Evolutionary conservation across 495 filamentous ascomycete species (phyloP).

Genomic region (Penicillium robsamsonii): DNA sequence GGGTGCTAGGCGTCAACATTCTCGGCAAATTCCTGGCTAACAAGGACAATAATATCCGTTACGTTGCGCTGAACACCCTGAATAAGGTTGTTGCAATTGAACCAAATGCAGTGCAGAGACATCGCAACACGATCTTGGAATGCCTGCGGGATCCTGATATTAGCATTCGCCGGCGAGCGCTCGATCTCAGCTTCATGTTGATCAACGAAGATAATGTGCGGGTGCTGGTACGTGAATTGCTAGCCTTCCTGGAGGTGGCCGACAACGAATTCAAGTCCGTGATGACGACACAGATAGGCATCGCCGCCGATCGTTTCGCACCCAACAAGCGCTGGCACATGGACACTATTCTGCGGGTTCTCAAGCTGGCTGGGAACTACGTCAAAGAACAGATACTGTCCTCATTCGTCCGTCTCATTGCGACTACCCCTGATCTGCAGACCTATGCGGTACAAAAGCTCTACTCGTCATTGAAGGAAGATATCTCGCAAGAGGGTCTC

Average conservation of each 20-base stretch:
- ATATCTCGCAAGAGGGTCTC: constrained; percentile 94
- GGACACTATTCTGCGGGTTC: constrained; percentile 93
- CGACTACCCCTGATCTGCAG: constrained; percentile 90
- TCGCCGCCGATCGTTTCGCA: constrained; percentile 92
- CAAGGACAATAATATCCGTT: constrained; percentile 98
- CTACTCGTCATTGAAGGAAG: constrained; percentile 83
- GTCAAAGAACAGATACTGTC: constrained; percentile 98
- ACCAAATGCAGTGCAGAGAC: constrained; percentile 94
- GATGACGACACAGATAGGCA: constrained; percentile 95
- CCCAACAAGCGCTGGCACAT: constrained; percentile 98
- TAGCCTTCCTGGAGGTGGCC: constrained; percentile 93
- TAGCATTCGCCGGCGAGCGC: constrained; percentile 88
- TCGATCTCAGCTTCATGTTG: constrained; percentile 95
- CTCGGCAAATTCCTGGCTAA: constrained; percentile 96
- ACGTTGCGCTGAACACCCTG: constrained; percentile 93
- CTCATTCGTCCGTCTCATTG: constrained; percentile 92
- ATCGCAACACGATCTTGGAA: constrained; percentile 95
- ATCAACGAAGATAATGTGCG: constrained; percentile 97
- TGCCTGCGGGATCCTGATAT: constrained; percentile 98
- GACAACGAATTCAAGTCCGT: constrained; percentile 98
- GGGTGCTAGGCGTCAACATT: constrained; percentile 96
- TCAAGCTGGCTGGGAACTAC: constrained; percentile 91
- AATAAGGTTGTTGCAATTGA: constrained; percentile 98
- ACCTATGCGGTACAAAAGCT: constrained; percentile 96
- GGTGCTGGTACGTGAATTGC: constrained; percentile 83